A percentile compares a stretch with the other conserved stretches of the same genome.
Evolutionary conservation across 1,139 yeast genomes (phyloP).

Genomic region (Candida gigantensis): DNA sequence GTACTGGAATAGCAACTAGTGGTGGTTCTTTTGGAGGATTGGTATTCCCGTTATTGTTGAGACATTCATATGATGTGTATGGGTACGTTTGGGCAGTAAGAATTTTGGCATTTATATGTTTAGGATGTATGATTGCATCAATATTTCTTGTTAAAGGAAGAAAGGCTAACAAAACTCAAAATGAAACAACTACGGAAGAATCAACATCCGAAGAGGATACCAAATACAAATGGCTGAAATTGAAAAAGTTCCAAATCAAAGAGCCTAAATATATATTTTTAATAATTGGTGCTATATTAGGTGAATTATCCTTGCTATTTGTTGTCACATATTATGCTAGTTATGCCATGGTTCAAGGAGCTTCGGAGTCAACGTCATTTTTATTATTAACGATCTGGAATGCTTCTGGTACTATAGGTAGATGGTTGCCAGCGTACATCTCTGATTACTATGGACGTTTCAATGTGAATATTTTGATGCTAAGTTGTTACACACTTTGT

Average conservation of each 20-base stretch:
- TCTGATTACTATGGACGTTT: slow-evolving; percentile 41
- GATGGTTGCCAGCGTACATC: slow-evolving; percentile 40
- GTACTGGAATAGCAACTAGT: slow-evolving; percentile 57
- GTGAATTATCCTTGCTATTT: slow-evolving; percentile 58
- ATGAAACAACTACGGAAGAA: too few species aligned
- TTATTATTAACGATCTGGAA: slow-evolving; percentile 41
- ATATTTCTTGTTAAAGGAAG: slow-evolving; percentile 47
- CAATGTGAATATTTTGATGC: slow-evolving; percentile 41
- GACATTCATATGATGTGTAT: slow-evolving; percentile 49
- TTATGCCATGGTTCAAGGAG: slow-evolving; percentile 44
- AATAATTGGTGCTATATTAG: slow-evolving; percentile 43
- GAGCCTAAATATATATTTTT: slow-evolving; percentile 25
- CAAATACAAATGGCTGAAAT: background rate
- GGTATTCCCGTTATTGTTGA: slow-evolving; percentile 58
- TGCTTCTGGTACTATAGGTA: slow-evolving; percentile 40
- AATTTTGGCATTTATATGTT: slow-evolving; percentile 50
- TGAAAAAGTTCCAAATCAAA: slow-evolving; percentile 11
- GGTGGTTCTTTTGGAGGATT: slow-evolving; percentile 71
- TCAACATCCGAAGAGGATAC: slow-evolving; percentile 6
- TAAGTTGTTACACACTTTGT: slow-evolving; percentile 30
- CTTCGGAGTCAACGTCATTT: slow-evolving; percentile 37
- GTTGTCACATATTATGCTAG: slow-evolving; percentile 47
- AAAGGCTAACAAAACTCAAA: slow-evolving; percentile 26
- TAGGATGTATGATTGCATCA: slow-evolving; percentile 40
- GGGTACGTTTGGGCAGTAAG: slow-evolving; percentile 68